Percentiles rank a stretch among this genome's conserved stretches.
These are phyloP conservation scores for Microbotryomycetes sp. DNA, from an alignment of 1,284 basidiomycete species.

Conservation along the genomic window DNA sequence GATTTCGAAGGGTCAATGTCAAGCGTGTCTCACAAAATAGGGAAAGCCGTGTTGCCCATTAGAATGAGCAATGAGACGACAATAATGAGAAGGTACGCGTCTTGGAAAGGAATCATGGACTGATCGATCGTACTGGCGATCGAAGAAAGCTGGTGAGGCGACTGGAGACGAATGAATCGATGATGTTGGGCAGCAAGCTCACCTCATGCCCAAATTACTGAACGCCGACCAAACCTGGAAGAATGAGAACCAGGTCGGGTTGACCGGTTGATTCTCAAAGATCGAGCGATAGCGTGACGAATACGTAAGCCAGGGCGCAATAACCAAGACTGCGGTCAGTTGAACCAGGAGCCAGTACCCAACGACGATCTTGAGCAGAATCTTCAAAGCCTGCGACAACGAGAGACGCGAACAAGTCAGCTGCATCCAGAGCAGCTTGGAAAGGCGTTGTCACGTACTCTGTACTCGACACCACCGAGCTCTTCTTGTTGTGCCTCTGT, in stretches of 20 bases:
- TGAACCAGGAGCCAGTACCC: constrained; percentile 61
- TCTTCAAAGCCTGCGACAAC: constrained; percentile 34
- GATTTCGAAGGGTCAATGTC: constrained; percentile 18
- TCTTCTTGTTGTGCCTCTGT: constrained; percentile 81
- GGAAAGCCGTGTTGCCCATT: constrained; percentile 82
- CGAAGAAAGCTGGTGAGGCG: background rate
- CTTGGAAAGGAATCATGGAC: constrained; percentile 82
- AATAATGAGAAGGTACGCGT: constrained; percentile 72
- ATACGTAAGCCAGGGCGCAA: constrained; percentile 65
- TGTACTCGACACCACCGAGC: constrained; percentile 88
- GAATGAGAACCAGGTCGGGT: constrained; percentile 60
- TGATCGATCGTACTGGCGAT: constrained; percentile 60
- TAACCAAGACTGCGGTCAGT: constrained; percentile 59
- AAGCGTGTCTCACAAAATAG: constrained; percentile 56
- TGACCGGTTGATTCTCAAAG: constrained; percentile 14
- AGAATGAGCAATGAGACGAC: constrained; percentile 60
- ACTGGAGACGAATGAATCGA: background rate
- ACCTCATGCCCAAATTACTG: constrained; percentile 70
- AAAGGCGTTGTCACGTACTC: constrained; percentile 55
- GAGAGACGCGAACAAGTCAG: constrained; percentile 18
- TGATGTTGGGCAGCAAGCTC: background rate
- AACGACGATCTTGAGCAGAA: constrained; percentile 43
- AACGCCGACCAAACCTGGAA: constrained; percentile 84
- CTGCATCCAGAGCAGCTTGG: constrained; percentile 28
- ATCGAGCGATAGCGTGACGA: constrained; percentile 6